Base-by-base conservation (phyloP, 2,329 filamentous ascomycete species). In the Fusarium sp. region DNA sequence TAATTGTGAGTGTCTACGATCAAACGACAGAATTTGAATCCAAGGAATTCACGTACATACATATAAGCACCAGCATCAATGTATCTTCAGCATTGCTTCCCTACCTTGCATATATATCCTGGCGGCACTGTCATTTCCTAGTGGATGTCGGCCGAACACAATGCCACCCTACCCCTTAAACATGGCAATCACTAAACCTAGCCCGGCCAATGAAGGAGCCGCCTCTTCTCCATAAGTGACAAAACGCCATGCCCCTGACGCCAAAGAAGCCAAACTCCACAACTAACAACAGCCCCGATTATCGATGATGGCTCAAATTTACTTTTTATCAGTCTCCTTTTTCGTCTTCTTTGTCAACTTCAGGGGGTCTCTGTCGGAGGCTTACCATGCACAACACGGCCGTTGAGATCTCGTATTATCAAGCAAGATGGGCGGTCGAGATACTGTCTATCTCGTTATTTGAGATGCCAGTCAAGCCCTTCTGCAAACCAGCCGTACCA, bases 291-390 rank as follows among this genome's bases (percentile, higher is more conserved):
- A 62, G 54, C 53, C 61, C 63, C 61, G 42, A 70, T 41, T 42
- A 58, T 58, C 53, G 55, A 75, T 65, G 60, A 72, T 61, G 69
- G 71, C 68, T 72, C 59, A 69, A 74, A 65, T 72, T 72, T 74
- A 60, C 62, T 58, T 65, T 60, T 54, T 33, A 46, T 41, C 45
- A 22, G 25, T 46, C 65, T 50, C 65, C 50, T 59, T 52, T 67
- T 60, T 57, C 53, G 17, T 39, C 59, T 65, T 72, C 29, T 64
- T 45, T 38, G 46, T 52, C 25, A 35, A 55, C 50, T 31, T 41
- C 45, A 55, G 25, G 45, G 49, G 54, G 38, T 46, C 36, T 38
- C 31, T 38, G 27, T 35, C n/a, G 18, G 44, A 46, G 52, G 50
- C 61, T 61, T 47, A 44, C 33, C 35, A 39, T 53, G 49, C 18